Evolutionary conservation across 805 yeast genomes (phyloP).

Genomic region (Candida taoyuanica): DNA sequence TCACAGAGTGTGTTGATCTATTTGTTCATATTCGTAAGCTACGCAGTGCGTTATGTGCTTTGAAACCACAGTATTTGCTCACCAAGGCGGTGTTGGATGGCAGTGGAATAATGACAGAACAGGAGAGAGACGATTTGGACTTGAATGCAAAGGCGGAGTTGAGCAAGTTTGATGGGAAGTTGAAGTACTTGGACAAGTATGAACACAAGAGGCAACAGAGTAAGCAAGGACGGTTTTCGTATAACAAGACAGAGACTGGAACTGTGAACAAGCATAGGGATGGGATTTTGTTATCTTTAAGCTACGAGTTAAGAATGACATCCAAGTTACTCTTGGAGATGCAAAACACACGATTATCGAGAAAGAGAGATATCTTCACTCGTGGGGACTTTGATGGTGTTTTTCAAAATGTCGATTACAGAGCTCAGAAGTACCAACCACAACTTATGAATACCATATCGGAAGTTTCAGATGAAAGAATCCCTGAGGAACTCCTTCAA

Average conservation of each 20-base stretch:
- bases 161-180: slow-evolving; percentile 47
- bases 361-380: slow-evolving; percentile 21
- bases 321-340: slow-evolving; percentile 22
- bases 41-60: slow-evolving; percentile 22
- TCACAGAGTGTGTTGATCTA: slow-evolving; percentile 21
- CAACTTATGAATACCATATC: slow-evolving; percentile 1
- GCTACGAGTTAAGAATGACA: slow-evolving; percentile 21
- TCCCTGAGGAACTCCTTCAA: slow-evolving; percentile 46
- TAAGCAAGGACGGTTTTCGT: slow-evolving; percentile 17
- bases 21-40: slow-evolving; percentile 27
- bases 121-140: slow-evolving; percentile 52
- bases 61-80: slow-evolving; percentile 28
- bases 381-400: slow-evolving; percentile 17
- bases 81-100: slow-evolving; percentile 17
- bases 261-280: slow-evolving; percentile 20
- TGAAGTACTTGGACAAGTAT: slow-evolving; percentile 45
- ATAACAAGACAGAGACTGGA: slow-evolving; percentile 11
- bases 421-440: slow-evolving; percentile 16
- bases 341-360: slow-evolving; percentile 26
- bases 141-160: slow-evolving; percentile 48
- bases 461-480: slow-evolving; percentile 11
- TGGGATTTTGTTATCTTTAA: slow-evolving; percentile 21
- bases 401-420: slow-evolving; percentile 16
- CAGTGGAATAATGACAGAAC: slow-evolving; percentile 35
- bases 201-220: slow-evolving; percentile 40